Conservation (phyloP, 139 green algal genomes). For the Volvox reticuliferus region DNA sequence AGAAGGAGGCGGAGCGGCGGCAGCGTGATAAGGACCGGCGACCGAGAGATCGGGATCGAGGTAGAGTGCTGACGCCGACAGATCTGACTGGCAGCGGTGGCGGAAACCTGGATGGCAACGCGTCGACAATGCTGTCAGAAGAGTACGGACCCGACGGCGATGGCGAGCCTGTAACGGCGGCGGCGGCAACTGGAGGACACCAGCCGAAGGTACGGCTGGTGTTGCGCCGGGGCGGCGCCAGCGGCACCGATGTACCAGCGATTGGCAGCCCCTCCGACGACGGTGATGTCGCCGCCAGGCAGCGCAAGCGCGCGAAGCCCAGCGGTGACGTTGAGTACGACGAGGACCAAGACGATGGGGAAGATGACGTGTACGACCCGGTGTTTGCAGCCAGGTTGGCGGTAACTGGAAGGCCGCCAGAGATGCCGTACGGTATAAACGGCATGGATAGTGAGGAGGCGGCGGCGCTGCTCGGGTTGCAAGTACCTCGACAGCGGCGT, state of each 20-base stretch:
- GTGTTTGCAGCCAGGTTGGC: not conserved
- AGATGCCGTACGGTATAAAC: not conserved
- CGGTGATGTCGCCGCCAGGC: not conserved
- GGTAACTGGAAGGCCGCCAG: not conserved
- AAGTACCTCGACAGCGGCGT: not conserved
- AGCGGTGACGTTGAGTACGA: not conserved
- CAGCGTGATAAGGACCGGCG: conserved; percentile 16
- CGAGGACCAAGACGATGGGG: not conserved
- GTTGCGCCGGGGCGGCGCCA: not conserved
- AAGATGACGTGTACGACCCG: not conserved
- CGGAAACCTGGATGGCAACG: not conserved
- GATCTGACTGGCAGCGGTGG: not conserved
- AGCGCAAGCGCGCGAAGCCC: not conserved
- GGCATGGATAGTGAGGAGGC: not conserved
- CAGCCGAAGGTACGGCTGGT: conserved; percentile 29
- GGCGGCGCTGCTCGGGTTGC: not conserved
- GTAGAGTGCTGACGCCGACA: not conserved
- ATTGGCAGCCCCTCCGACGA: not conserved
- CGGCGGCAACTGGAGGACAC: not conserved
- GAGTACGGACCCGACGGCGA: not conserved
- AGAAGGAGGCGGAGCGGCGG: not conserved
- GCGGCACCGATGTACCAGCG: not conserved
- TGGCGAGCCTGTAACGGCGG: not conserved
- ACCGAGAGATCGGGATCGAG: not conserved
- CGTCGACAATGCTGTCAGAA: not conserved